Evolutionary conservation across 2,329 filamentous ascomycete species (phyloP), one percentile per base, ranked within the genome.

Genomic region (Beauveria bassiana): DNA sequence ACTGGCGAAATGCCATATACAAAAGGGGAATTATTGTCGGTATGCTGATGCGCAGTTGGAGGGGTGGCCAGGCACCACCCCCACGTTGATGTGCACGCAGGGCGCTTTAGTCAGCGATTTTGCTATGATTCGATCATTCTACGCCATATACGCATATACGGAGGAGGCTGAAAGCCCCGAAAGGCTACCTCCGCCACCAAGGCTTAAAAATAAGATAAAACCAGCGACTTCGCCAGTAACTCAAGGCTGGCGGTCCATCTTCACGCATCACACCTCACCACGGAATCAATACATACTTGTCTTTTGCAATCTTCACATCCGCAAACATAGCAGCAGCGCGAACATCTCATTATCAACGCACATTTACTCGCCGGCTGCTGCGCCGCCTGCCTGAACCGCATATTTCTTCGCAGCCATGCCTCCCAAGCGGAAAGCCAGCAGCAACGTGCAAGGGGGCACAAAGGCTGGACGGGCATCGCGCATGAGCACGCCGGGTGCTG

Each of bases 371-470:
- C 40, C 46, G 5, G 22, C 10, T 31, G 26, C 57, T 3, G 10
- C 22, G 20, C 16, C 12, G 22, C 22, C 28, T 2, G 22, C 22
- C 28, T 2, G 6, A 12, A 52, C 10, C 46, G 38, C 22, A 51
- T 51, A 14, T 28, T 2, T 31, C 42, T 1, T 49, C 59, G 28
- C 42, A 22, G 22, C 20, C 56, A 91, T 91, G 88, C 83, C 88
- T 65, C 79, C 81, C 20, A 91, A 91, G 77, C 82, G 88, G 70
- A 91, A 91, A 77, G 87, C 87, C 64, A 70, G 71, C 63, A 68
- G 71, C 71, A 77, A 75, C 67, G 76, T 77, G 62, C 74, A 77
- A 62, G 80, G 77, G 59, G 74, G 75, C 45, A 70, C 77, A 31
- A 88, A 87, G 73, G 77, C 78, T 34, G 82, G 83, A 62, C 82